These are phyloP conservation scores for Fonsecaea nubica DNA, from an alignment of 2,329 filamentous ascomycete species.

Conservation along the genomic window DNA sequence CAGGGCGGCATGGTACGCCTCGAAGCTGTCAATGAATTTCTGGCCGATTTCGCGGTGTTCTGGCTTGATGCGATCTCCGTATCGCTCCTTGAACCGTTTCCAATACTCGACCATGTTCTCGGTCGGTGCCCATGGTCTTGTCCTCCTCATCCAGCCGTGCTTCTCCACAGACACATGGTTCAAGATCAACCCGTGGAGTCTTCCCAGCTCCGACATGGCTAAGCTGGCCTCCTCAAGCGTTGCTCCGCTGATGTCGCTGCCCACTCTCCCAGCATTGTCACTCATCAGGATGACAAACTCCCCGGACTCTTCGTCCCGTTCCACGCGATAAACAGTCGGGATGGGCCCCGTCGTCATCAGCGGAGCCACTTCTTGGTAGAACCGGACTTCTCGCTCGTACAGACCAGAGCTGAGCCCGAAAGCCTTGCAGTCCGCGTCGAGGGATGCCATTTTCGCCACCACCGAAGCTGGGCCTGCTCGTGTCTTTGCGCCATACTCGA, in stretches of 20 bases:
- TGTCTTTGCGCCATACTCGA: slow-evolving; percentile 4
- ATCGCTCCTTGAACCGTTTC: neutral
- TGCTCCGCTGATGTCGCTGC: neutral
- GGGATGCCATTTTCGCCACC: slow-evolving; percentile 11
- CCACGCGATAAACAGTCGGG: neutral
- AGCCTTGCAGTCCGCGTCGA: slow-evolving; percentile 8
- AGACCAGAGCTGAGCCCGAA: neutral
- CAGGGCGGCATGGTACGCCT: slow-evolving; percentile 1
- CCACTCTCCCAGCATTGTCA: neutral
- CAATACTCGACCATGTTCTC: neutral
- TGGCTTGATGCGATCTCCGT: slow-evolving; percentile 1
- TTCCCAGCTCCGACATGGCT: slow-evolving; percentile 2
- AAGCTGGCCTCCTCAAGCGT: neutral
- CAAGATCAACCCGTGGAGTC: slow-evolving; percentile 1
- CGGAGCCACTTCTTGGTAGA: neutral
- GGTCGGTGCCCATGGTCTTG: neutral
- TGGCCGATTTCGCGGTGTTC: slow-evolving; percentile 3
- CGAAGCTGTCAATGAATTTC: slow-evolving; percentile 6
- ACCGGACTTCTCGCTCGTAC: slow-evolving; percentile 2
- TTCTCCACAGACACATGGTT: neutral
- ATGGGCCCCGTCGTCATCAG: neutral
- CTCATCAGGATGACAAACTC: slow-evolving; percentile 3
- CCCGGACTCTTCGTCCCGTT: neutral
- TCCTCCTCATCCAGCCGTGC: slow-evolving; percentile 1
- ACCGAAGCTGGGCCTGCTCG: slow-evolving; percentile 10